Percentiles rank a stretch among this genome's conserved stretches.
Evolutionary conservation across 2,329 filamentous ascomycete species (phyloP).

Genomic region (Hypoxylon sp.): DNA sequence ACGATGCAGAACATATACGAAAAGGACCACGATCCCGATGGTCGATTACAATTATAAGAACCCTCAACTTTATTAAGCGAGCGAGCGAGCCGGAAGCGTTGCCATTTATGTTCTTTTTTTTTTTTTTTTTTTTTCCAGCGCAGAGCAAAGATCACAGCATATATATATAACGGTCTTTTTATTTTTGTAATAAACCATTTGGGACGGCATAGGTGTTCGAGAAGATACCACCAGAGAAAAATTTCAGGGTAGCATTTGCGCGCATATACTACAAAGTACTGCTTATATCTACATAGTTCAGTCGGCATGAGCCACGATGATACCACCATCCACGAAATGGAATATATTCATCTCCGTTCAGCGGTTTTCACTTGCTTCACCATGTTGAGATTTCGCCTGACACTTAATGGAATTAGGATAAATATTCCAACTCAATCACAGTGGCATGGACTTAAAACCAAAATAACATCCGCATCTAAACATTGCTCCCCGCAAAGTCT

Average conservation of each 20-base stretch:
- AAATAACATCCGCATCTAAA: too few relatives aligned
- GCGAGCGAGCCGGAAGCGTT: background rate
- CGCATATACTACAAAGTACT: constrained; percentile 21
- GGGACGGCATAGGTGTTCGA: constrained; percentile 16
- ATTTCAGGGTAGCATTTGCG: constrained; percentile 27
- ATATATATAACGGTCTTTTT: constrained; percentile 24
- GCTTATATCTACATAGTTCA: constrained; percentile 20
- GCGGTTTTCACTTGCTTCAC: background rate
- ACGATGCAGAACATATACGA: constrained; percentile 43
- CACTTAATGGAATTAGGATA: too few relatives aligned
- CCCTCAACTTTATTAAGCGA: too few relatives aligned
- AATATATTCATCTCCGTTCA: constrained; percentile 22
- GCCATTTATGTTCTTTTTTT: constrained; percentile 1
- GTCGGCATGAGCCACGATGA: constrained; percentile 27
- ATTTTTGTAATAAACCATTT: constrained; percentile 35
- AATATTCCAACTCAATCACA: too few relatives aligned
- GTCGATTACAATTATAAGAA: constrained; percentile 39
- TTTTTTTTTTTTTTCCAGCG: background rate
- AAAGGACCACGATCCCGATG: constrained; percentile 36
- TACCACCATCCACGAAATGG: constrained; percentile 34
- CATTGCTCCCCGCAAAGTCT: too few relatives aligned
- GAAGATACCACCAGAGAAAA: constrained; percentile 30
- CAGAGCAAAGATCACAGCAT: background rate
- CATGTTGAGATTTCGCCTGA: background rate
- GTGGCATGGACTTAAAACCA: too few relatives aligned